Percentiles rank a stretch among this genome's conserved stretches.
phyloP scores from a whole-genome alignment of 257 asterid species.

The Fraxinus quadrangulata region DNA sequence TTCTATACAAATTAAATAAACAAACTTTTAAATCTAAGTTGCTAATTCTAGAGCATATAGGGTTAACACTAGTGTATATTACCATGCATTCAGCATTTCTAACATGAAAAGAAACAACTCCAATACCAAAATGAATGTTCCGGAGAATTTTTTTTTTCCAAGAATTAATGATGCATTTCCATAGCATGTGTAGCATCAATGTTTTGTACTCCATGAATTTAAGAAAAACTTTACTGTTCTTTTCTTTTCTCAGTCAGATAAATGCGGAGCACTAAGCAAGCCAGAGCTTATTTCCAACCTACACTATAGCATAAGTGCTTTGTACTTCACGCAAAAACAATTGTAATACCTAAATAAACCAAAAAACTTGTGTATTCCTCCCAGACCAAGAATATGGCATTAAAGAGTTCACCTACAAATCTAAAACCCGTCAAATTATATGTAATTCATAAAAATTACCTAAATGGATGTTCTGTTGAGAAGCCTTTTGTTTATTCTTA shows the following conservation, averaged over 20 bases:
- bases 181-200: constrained; percentile 1
- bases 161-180: too few species aligned
- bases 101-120: neutral
- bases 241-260: neutral
- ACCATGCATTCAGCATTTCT: neutral
- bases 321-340: neutral
- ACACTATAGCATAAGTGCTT: neutral
- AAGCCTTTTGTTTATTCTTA: constrained; percentile 70
- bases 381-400: neutral
- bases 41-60: neutral
- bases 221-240: neutral
- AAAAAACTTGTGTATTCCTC: neutral
- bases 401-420: neutral
- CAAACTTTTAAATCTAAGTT: neutral
- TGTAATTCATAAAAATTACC: constrained; percentile 44
- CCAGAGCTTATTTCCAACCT: neutral
- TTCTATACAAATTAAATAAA: constrained; percentile 47
- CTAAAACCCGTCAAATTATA: neutral
- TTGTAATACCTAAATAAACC: neutral
- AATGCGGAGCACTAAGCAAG: neutral
- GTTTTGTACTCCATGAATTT: neutral
- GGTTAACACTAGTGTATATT: neutral
- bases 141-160: neutral
- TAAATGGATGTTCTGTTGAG: constrained; percentile 86
- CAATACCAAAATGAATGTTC: neutral